Conservation (phyloP, 352 stramenopile species). For the Phytophthora tubulina region DNA sequence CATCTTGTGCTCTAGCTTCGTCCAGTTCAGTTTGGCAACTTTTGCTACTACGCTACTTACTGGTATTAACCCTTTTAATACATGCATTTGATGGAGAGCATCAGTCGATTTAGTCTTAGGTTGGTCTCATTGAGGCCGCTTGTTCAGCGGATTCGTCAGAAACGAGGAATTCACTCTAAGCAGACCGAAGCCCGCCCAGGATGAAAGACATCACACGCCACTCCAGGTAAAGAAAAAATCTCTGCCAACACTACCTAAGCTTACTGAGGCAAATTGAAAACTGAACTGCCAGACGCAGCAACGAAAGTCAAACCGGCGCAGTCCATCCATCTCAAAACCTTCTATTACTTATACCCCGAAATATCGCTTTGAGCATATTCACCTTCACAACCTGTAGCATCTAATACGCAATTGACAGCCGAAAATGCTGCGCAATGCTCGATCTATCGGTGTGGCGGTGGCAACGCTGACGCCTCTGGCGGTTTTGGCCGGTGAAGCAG, state of each 20-base stretch:
- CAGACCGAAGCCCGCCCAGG: slow-evolving; percentile 44
- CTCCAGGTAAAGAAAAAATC: slow-evolving; percentile 22
- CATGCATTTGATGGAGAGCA: slow-evolving; percentile 48
- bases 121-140: slow-evolving; percentile 90
- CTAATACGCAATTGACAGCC: slow-evolving; percentile 11
- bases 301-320: slow-evolving; percentile 13
- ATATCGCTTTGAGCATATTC: slow-evolving; percentile 12
- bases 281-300: neutral
- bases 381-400: neutral
- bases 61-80: neutral
- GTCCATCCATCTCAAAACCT: slow-evolving; percentile 31
- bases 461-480: slow-evolving; percentile 32
- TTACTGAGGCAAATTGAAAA: slow-evolving; percentile 20
- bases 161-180: slow-evolving; percentile 93
- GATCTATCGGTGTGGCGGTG: slow-evolving; percentile 36
- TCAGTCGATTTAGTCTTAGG: slow-evolving; percentile 83
- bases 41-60: too few species aligned
- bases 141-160: slow-evolving; percentile 89
- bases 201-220: slow-evolving; percentile 85
- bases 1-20: too few species aligned
- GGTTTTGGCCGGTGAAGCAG: slow-evolving; percentile 48
- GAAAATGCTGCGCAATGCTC: slow-evolving; percentile 29
- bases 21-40: too few species aligned
- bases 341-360: neutral
- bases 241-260: neutral